These are phyloP conservation scores for Tardiomyces digboiensis DNA, from an alignment of 1,139 yeast genomes.

Conservation along the genomic window DNA sequence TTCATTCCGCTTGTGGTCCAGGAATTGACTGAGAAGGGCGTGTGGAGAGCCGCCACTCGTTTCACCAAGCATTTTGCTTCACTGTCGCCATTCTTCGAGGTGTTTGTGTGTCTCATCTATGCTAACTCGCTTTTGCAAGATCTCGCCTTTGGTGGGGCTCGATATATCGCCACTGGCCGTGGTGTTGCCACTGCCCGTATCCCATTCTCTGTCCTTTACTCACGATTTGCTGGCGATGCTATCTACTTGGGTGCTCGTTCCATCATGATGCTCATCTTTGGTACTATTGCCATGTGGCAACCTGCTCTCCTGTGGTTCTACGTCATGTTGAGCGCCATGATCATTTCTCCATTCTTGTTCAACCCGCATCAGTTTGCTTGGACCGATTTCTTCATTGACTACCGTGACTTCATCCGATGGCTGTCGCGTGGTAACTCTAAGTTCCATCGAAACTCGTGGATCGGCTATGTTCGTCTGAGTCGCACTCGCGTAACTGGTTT, in stretches of 20 bases:
- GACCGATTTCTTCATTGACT: slow-evolving; percentile 64
- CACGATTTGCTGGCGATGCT: slow-evolving; percentile 54
- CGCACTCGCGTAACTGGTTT: slow-evolving; percentile 62
- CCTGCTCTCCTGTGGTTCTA: slow-evolving; percentile 77
- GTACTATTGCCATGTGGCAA: slow-evolving; percentile 66
- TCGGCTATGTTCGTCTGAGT: slow-evolving; percentile 39
- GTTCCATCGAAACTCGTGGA: slow-evolving; percentile 53
- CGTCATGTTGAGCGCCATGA: slow-evolving; percentile 61
- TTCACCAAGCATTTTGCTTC: slow-evolving; percentile 58
- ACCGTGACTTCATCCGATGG: slow-evolving; percentile 98
- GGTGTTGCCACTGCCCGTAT: slow-evolving; percentile 71
- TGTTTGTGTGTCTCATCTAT: slow-evolving; percentile 78
- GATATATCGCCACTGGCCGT: slow-evolving; percentile 76
- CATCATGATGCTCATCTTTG: slow-evolving; percentile 49
- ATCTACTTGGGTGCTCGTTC: slow-evolving; percentile 58
- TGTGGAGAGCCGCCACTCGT: slow-evolving; percentile 50
- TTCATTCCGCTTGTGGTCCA: slow-evolving; percentile 73
- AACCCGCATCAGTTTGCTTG: slow-evolving; percentile 81
- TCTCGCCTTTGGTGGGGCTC: slow-evolving; percentile 73
- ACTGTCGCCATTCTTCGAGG: slow-evolving; percentile 77
- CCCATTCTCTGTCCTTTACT: slow-evolving; percentile 49
- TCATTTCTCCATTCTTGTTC: slow-evolving; percentile 71
- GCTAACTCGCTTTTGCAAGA: slow-evolving; percentile 62
- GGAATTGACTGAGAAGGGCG: slow-evolving; percentile 71
- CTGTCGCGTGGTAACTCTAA: slow-evolving; percentile 93